Base-by-base conservation (phyloP, 1,284 basidiomycete genomes). In the Pterula multifida region DNA sequence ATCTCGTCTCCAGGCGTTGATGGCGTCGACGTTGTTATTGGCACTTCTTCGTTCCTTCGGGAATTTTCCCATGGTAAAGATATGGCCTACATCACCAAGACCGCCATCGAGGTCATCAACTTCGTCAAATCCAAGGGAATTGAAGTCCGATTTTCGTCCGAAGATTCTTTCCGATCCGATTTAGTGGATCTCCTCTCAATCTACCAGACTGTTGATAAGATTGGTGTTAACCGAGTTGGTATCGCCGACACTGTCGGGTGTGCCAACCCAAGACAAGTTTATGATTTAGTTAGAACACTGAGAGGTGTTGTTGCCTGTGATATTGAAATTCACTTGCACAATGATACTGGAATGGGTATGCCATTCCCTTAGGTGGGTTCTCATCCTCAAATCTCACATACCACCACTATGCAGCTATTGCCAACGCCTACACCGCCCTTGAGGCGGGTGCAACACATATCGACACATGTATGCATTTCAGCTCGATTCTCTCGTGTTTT, bases 51-150 rank as follows among this genome's bases (percentile, higher is more conserved):
- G 52, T 98, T 98, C 85, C 81, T 99, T 52, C 88, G 96, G 57
- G 94, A 98, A 70, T 98, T 95, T 78, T 98, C 95, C 44, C 96
- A 99, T 69, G 96, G 96, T 62, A 99, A 98, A 81, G 96, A 98
- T 69, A 99, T 99, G 91, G 77, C 92, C 50, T 99, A 98, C 75
- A 98, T 99, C 72, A 97, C 96, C 77, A 98, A 97, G 80, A 89
- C 85, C 32, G 88, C 95, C 55, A 93, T 98, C 62, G 95, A 98
- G 70, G 96, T 99, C 60, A 99, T 99, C 69, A 82, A 97, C 64
- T 99, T 89, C 61, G 95, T 98, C 78, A 99, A 99, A 81, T 92
- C 88, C 75, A 98, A 98, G 86, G 90, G 89, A 54, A 97, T 99
- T 64, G 96, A 99, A 73, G 93, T 98, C 66, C 90, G 96, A 55